Base-by-base conservation (phyloP, 805 yeast genomes). In the Kuraishia ogatae region DNA sequence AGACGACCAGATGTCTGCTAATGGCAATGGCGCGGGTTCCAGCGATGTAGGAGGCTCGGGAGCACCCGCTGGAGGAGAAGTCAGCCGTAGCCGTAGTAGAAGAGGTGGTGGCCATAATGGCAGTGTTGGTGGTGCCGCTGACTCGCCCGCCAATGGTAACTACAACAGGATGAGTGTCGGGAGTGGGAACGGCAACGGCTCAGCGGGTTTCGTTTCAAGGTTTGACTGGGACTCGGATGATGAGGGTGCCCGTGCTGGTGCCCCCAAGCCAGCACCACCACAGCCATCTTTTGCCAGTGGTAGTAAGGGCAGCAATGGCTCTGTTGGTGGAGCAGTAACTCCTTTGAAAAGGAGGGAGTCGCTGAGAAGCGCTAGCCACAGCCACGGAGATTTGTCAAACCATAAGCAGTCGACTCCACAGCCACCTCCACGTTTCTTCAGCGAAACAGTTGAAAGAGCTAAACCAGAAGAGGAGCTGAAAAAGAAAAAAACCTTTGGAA, bases 161-260 rank as follows among this genome's bases (percentile, higher is more conserved):
- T 26, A 39, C 54, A 28, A 50, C 29, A 29, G 46, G 43, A 35
- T 35, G 43, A 35, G 43, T 15, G 43, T 35, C 13, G 43, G 43
- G 13, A 35, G 43, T 17, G 43, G 43, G 6, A 11, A 5, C 49
- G 57, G 58, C 5, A 21, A 67, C 1, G 79, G 74, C 66, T 77
- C 70, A 55, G 83, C 89, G 1, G 73, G 89, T 60, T 78, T 83
- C 58, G 74, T 72, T 4, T 90, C 85, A 63, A 82, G 87, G 2
- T 88, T 84, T 61, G 61, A 54, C 22, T 50, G 55, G 35, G 55
- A 57, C 23, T 47, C 49, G 2, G 49, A 47, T 19, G 49, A 47
- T 47, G 49, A 47, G 21, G 24, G 43, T 13, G 17, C 43, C 4
- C 17, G 29, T 26, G 8, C 29, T 26, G 29, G 29, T 26, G 29